These are phyloP conservation scores for Aspergillus sergii DNA, from an alignment of 2,329 filamentous ascomycete species.

Conservation along the genomic window DNA sequence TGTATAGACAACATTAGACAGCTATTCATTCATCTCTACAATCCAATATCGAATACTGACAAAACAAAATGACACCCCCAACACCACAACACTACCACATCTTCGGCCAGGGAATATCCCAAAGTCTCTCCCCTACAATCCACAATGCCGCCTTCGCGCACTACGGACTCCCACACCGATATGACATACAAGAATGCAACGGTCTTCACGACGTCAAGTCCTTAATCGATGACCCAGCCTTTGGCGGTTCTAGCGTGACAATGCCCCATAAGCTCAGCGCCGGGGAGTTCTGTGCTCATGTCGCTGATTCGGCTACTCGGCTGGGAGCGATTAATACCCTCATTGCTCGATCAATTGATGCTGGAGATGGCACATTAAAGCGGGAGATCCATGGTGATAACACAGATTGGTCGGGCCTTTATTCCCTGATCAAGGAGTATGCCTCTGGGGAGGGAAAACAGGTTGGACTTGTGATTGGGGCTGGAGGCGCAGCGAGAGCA, in stretches of 20 bases:
- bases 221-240: neutral
- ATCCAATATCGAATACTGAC: no score
- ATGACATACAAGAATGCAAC: constrained; percentile 4
- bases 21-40: neutral
- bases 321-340: neutral
- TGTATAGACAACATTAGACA: neutral
- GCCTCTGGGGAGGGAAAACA: neutral
- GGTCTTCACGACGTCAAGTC: neutral
- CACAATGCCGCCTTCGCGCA: constrained; percentile 23
- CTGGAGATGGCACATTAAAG: neutral
- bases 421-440: neutral
- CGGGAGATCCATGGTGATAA: neutral
- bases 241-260: neutral
- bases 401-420: neutral
- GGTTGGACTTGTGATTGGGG: neutral
- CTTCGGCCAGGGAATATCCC: constrained; percentile 21
- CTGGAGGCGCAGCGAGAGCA: neutral
- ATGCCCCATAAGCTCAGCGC: neutral
- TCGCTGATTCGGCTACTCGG: neutral
- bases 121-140: constrained; percentile 22
- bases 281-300: neutral
- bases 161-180: constrained; percentile 14
- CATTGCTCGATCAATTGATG: neutral
- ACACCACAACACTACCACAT: constrained; percentile 10
- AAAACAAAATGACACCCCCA: neutral